These are phyloP conservation scores for Beauveria bassiana DNA, from an alignment of 2,329 filamentous ascomycete genomes.

Conservation along the genomic window DNA sequence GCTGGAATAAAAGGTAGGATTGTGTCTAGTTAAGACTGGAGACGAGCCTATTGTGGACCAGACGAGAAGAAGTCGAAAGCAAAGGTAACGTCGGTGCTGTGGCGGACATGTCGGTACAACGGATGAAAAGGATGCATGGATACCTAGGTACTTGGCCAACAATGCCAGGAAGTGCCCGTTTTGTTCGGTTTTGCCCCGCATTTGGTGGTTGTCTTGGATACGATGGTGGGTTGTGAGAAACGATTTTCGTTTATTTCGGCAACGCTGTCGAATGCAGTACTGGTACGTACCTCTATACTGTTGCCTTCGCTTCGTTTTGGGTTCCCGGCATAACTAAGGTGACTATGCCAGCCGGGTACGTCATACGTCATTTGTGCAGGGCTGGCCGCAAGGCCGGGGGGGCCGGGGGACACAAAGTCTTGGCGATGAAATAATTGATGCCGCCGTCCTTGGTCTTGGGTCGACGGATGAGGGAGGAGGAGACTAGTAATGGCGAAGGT, in stretches of 20 bases:
- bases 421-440: neutral
- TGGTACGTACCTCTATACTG: too few species aligned
- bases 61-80: too few species aligned
- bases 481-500: too few species aligned
- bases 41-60: neutral
- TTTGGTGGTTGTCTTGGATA: neutral
- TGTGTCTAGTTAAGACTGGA: neutral
- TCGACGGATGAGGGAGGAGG: too few species aligned
- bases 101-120: too few species aligned
- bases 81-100: too few species aligned
- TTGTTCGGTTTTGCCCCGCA: too few species aligned
- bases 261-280: neutral
- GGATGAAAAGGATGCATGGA: too few species aligned
- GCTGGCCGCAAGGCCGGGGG: neutral
- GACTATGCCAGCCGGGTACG: neutral
- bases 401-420: neutral
- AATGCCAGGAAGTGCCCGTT: too few species aligned
- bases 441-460: neutral
- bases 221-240: neutral
- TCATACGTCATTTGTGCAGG: slow-evolving; percentile 4
- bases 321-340: too few species aligned
- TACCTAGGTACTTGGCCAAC: too few species aligned
- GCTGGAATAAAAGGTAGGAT: neutral
- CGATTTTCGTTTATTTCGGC: neutral
- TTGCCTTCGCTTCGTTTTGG: neutral